Evolutionary conservation across 1,139 yeast species (phyloP).

Genomic region (Candida dubliniensis): DNA sequence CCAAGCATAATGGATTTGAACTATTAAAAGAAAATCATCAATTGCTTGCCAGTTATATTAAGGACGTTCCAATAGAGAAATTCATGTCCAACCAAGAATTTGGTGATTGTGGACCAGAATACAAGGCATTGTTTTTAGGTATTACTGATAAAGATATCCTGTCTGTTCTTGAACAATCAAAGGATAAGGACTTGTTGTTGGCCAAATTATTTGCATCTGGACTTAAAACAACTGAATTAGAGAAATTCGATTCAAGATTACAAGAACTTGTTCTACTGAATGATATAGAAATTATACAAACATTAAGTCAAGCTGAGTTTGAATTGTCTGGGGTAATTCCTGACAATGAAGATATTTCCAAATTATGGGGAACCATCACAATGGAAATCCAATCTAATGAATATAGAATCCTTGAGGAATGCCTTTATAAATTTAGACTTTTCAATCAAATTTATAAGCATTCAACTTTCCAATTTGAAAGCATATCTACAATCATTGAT

Average conservation of each 20-base stretch:
- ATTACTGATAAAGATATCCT: constrained; percentile 2
- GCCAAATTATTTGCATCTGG: constrained; percentile 24
- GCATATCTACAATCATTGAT: constrained; percentile 10
- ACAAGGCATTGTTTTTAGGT: constrained; percentile 11
- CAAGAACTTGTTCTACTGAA: constrained; percentile 5
- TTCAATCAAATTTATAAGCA: constrained; percentile 25
- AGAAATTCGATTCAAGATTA: constrained; percentile 2
- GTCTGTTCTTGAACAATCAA: not conserved
- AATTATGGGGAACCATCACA: constrained; percentile 21
- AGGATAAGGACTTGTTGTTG: constrained; percentile 15
- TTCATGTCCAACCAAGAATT: not conserved
- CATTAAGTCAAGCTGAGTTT: constrained; percentile 12
- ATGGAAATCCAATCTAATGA: constrained; percentile 28
- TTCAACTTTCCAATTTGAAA: constrained; percentile 8
- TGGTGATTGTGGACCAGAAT: constrained; percentile 5
- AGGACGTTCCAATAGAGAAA: not conserved
- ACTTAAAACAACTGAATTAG: constrained; percentile 4
- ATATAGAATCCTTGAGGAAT: constrained; percentile 25
- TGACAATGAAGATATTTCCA: not conserved
- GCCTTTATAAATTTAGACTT: constrained; percentile 34
- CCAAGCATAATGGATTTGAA: constrained; percentile 39
- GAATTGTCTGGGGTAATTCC: constrained; percentile 5
- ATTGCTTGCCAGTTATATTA: constrained; percentile 12
- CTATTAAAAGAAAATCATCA: constrained; percentile 37
- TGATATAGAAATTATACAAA: constrained; percentile 9